These are phyloP conservation scores for Leersia perrieri DNA, from an alignment of 176 grass and related monocot genomes.

Conservation along the genomic window DNA sequence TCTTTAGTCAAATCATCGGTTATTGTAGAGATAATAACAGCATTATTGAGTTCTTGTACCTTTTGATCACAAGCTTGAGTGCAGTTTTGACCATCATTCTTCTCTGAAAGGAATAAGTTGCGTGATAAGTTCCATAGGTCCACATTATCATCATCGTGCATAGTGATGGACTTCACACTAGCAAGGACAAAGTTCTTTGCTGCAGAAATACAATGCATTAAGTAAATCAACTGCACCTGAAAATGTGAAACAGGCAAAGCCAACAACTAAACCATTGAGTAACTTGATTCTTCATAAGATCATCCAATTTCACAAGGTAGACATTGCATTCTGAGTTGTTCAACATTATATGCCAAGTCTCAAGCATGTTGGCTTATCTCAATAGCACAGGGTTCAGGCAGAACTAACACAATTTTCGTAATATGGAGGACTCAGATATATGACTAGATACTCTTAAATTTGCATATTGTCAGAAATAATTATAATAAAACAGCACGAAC, in stretches of 20 bases:
- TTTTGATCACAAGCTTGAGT: conserved; percentile 37
- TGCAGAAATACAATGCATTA: conserved; percentile 32
- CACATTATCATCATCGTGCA: conserved; percentile 66
- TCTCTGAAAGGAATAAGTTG: conserved; percentile 82
- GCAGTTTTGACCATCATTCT: conserved; percentile 52
- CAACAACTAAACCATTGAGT: neutral
- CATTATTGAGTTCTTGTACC: conserved; percentile 85
- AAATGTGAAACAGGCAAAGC: neutral
- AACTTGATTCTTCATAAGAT: neutral
- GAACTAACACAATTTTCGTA: neutral
- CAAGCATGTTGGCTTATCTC: neutral
- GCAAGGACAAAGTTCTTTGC: conserved; percentile 91
- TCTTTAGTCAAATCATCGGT: conserved; percentile 58
- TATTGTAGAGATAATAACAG: conserved; percentile 59
- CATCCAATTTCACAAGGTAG: neutral
- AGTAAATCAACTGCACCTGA: neutral
- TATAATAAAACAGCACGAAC: neutral
- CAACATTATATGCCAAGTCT: neutral
- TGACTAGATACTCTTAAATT: conserved; percentile 15
- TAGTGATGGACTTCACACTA: conserved; percentile 73
- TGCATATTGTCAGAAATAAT: neutral
- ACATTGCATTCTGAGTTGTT: neutral
- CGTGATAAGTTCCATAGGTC: conserved; percentile 77
- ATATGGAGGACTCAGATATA: neutral
- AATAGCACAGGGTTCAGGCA: neutral